Base-by-base conservation (phyloP, 495 filamentous ascomycete species). In the Trichoderma gamsii region DNA sequence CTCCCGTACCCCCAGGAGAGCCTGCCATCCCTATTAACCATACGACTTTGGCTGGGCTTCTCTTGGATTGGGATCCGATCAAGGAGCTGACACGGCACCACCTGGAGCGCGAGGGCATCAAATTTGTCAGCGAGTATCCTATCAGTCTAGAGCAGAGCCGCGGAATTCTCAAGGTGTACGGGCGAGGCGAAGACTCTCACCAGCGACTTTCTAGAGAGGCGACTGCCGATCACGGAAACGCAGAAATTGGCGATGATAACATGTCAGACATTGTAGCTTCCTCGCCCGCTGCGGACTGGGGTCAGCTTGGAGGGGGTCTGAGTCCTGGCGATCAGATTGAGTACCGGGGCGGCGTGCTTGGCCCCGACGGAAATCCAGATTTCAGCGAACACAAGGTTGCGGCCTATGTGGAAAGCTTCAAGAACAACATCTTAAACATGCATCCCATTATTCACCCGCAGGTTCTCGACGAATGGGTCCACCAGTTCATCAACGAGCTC, bases 351-450 rank as follows among this genome's bases (percentile, higher is more conserved):
- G 77, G 75, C 38, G 84, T 87, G 1, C 80, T 92, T 15, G 84
- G 84, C 68, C 71, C 84, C 6, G 84, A 87, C 68, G 87, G 88
- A 41, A 80, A 84, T 15, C 79, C 92, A 16, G 89, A 88, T 65
- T 83, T 96, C 65, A 84, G 89, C 67, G 72, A 80, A 23, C 77
- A 75, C 15, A 90, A 84, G 2, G 81, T 96, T 9, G 80, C 80
- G 68, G 82, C 79, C 51, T 89, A 92, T 51, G 83, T 89, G 46
- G 72, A 84, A 18, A 90, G 87, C 75, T 99, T 92, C 75, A 78
- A 92, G 73, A 76, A 87, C 5, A 84, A 96, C 73, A 89, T 99
- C 49, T 90, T 97, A 71, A 90, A 87, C 66, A 86, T 99, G 75
- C 95, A 98, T 75, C 95, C 95, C 15, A 93, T 98, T 73, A 82